Evolutionary conservation across 768 basidiomycete genomes (phyloP).

Genomic region (Grammothele lineata): DNA sequence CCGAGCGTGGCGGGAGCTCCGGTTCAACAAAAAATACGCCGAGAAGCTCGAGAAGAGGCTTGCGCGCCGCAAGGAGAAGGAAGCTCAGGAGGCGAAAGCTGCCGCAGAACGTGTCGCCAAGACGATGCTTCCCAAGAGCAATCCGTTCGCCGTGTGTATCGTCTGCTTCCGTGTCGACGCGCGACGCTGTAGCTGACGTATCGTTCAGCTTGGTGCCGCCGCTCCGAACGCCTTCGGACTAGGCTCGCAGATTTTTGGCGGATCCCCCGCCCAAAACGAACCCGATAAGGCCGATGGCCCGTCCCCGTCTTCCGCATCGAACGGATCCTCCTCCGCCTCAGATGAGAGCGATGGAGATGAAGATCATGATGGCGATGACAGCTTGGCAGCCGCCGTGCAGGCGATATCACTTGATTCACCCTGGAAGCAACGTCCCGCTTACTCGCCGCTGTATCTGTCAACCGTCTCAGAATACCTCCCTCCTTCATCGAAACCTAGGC

Average conservation of each 20-base stretch:
- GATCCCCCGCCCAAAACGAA: neutral
- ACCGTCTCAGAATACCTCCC: conserved; percentile 72
- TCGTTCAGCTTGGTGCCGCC: conserved; percentile 18
- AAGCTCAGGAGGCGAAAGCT: conserved; percentile 34
- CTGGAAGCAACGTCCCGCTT: conserved; percentile 66
- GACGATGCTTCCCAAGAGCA: conserved; percentile 34
- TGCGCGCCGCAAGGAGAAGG: conserved; percentile 33
- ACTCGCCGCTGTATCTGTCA: conserved; percentile 68
- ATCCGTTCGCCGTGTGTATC: conserved; percentile 63
- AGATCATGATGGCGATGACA: conserved; percentile 31
- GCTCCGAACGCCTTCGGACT: conserved; percentile 44
- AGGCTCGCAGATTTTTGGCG: conserved; percentile 66
- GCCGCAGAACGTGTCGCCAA: conserved; percentile 29
- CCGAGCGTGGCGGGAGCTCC: conserved; percentile 76
- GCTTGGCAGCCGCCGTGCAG: conserved; percentile 56
- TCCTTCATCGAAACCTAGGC: conserved; percentile 45
- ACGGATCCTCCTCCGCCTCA: too few species aligned
- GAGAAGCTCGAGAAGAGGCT: conserved; percentile 60
- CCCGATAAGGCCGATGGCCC: neutral
- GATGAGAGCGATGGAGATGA: conserved; percentile 17
- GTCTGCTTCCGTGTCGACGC: neutral
- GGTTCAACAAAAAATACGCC: conserved; percentile 72
- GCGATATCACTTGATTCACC: conserved; percentile 54
- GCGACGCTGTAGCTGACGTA: neutral
- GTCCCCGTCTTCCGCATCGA: neutral